A percentile compares a stretch with the other conserved stretches of the same genome.
Evolutionary conservation across 169 alveolate genomes (phyloP).

Genomic region (Amoebophrya sp.): DNA sequence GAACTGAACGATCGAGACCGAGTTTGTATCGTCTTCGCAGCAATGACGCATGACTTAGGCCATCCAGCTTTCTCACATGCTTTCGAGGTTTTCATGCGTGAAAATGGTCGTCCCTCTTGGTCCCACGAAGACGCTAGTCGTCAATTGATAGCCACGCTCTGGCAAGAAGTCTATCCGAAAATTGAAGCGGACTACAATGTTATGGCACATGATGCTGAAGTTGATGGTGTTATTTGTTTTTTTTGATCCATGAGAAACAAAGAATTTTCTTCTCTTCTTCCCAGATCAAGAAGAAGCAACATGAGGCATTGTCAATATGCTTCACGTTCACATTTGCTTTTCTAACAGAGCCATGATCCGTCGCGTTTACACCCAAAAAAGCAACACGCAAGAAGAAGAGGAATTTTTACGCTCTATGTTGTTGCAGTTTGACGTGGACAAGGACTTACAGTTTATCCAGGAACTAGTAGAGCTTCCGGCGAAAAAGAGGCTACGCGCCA

Average conservation of each 20-base stretch:
- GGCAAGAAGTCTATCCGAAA: background rate
- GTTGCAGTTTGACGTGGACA: background rate
- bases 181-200: background rate
- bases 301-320: background rate
- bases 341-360: background rate
- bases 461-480: background rate
- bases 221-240: no score
- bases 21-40: background rate
- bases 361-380: no score
- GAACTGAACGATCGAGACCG: constrained; percentile 5
- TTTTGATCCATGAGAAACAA: background rate
- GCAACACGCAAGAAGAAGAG: no score
- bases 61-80: background rate
- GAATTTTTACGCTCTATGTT: background rate
- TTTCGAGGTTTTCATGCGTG: background rate
- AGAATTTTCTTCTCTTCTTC: background rate
- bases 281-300: background rate
- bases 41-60: background rate
- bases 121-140: background rate
- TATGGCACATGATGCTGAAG: background rate
- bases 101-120: background rate
- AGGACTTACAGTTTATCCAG: background rate
- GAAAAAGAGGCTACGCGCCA: background rate
- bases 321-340: no score
- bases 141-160: background rate